Base-by-base conservation (phyloP, 2,329 filamentous ascomycete species). In the Nemania sp. region DNA sequence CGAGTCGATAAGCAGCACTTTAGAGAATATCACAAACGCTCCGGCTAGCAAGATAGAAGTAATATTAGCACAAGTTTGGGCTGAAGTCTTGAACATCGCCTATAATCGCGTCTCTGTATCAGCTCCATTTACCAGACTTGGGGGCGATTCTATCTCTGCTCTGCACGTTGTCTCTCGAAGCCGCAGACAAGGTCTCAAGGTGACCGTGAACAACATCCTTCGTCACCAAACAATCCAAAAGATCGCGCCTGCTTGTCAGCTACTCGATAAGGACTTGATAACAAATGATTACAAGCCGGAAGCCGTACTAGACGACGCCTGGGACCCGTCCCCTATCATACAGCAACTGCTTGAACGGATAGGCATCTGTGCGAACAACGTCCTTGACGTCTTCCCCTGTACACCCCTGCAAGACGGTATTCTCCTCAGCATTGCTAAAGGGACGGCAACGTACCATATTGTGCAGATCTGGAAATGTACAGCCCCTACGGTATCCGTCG, bases 321-420 rank as follows among this genome's bases (percentile, higher is more conserved):
- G 22, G 56, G 28, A 6, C 51, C 54, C 1, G 6, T 14, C 11
- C 41, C 33, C 31, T 50, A 43, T n/a, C 20, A 19, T 3, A 19
- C 55, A 2, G 22, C 43, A 11, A 23, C 17, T 0, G 12, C 9
- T 37, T 3, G 8, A 2, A 5, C 17, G 9, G 5, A 37, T 37
- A 6, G 34, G 34, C 5, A 22, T 37, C 8, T 2, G 11, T 8
- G 14, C 20, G n/a, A 14, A 22, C 3, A 33, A 60, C 9, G 51
- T 61, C 31, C 31, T 44, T 17, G 58, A 61, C 34, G 36, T 50
- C 2, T 61, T 54, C 36, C 58, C 58, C 2, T 59, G 58, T 30
- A 59, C 58, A 14, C 43, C 58, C 3, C 28, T 61, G 6, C 58
- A 61, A 24, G 56, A 49, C 37, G 58, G 58, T 6, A 33, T 61